These are phyloP conservation scores for Fonsecaea pugnacius DNA, from an alignment of 2,329 filamentous ascomycete genomes.

Conservation along the genomic window DNA sequence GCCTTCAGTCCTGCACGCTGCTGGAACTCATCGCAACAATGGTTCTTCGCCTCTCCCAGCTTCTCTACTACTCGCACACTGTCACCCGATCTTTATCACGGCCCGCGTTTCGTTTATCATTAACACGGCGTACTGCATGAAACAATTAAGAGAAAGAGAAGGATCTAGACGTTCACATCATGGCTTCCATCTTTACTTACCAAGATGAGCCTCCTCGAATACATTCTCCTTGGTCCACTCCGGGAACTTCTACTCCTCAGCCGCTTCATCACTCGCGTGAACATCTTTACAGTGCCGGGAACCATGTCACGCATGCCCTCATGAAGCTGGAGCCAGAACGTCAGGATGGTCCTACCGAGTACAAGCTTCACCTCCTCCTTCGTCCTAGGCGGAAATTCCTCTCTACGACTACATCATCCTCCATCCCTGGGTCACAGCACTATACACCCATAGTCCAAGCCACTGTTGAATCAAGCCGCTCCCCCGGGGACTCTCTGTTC, in stretches of 20 bases:
- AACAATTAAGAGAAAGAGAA: slow-evolving; percentile 6
- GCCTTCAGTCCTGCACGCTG: not conserved
- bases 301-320: slow-evolving; percentile 57
- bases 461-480: slow-evolving; percentile 35
- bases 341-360: slow-evolving; percentile 92
- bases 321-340: slow-evolving; percentile 85
- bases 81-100: slow-evolving; percentile 53
- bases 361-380: slow-evolving; percentile 89
- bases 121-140: slow-evolving; percentile 27
- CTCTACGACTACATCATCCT: slow-evolving; percentile 65
- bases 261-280: slow-evolving; percentile 34
- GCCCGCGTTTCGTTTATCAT: slow-evolving; percentile 13
- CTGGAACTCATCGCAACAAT: slow-evolving; percentile 42
- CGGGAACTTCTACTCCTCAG: slow-evolving; percentile 52
- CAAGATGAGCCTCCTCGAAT: slow-evolving; percentile 86
- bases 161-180: slow-evolving; percentile 10
- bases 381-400: slow-evolving; percentile 75
- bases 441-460: slow-evolving; percentile 38
- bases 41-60: slow-evolving; percentile 55
- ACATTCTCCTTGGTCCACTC: slow-evolving; percentile 83
- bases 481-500: slow-evolving; percentile 18
- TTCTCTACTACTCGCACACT: slow-evolving; percentile 55
- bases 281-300: slow-evolving; percentile 46
- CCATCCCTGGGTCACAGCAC: slow-evolving; percentile 38
- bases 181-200: slow-evolving; percentile 97